Evolutionary conservation across 1,284 basidiomycete species (phyloP).

Genomic region (Irpex sp.): DNA sequence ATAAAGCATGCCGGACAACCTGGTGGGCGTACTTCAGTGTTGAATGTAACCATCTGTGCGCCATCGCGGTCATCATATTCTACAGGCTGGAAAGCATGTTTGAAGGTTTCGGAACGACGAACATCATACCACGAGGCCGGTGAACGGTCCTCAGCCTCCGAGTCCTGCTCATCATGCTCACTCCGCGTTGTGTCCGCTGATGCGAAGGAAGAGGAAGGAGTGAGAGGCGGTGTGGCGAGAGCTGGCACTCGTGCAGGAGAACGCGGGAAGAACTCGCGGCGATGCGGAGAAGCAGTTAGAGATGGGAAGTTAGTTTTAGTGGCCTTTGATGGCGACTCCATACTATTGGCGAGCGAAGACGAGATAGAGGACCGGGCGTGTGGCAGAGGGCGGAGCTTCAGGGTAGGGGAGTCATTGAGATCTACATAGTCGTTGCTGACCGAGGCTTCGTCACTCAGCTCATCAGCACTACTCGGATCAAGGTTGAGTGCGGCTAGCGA

Average conservation of each 20-base stretch:
- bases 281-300: slow-evolving; percentile 4
- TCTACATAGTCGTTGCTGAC: background rate
- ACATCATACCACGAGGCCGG: slow-evolving; percentile 22
- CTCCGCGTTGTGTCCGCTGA: slow-evolving; percentile 14
- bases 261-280: slow-evolving; percentile 4
- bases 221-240: slow-evolving; percentile 27
- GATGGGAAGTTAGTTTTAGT: background rate
- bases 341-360: background rate
- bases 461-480: background rate
- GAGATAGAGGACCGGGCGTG: background rate
- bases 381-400: background rate
- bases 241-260: slow-evolving; percentile 7
- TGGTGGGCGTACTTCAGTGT: background rate
- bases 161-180: background rate
- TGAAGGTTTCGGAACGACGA: slow-evolving; percentile 19
- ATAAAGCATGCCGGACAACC: background rate
- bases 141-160: slow-evolving; percentile 14
- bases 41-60: background rate
- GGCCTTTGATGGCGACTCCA: background rate
- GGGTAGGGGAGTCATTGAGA: background rate
- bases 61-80: background rate
- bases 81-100: background rate
- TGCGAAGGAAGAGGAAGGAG: slow-evolving; percentile 27
- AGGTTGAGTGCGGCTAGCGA: slow-evolving; percentile 4
- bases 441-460: background rate